Percentiles rank a stretch among this genome's conserved stretches.
phyloP scores from a whole-genome alignment of 805 yeast genomes.

The Candida odintsovae region DNA sequence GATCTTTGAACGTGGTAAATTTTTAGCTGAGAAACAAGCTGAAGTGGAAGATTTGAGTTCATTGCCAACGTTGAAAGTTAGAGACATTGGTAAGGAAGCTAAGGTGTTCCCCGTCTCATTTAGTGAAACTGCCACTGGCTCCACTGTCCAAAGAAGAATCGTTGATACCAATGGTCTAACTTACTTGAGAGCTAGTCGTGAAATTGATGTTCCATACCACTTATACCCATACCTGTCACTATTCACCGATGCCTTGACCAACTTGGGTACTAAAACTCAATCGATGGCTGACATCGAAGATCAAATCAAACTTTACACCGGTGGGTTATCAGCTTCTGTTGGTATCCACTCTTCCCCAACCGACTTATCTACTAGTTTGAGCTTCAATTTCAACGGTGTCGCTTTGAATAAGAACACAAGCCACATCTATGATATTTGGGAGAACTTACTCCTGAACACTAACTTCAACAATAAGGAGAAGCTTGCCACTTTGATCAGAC shows the following conservation, averaged over 20 bases:
- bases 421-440: constrained; percentile 60
- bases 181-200: constrained; percentile 64
- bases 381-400: constrained; percentile 60
- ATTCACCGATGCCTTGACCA: constrained; percentile 74
- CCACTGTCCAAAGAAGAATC: constrained; percentile 38
- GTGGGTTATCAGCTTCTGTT: constrained; percentile 69
- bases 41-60: constrained; percentile 68
- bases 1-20: constrained; percentile 55
- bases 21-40: constrained; percentile 58
- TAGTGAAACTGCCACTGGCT: constrained; percentile 24
- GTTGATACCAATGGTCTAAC: constrained; percentile 78
- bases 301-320: constrained; percentile 74
- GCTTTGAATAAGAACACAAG: constrained; percentile 59
- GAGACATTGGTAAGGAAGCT: constrained; percentile 64
- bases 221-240: constrained; percentile 68
- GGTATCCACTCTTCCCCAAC: constrained; percentile 53
- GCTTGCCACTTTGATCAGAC: constrained; percentile 64
- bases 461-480: constrained; percentile 64
- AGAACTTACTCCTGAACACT: constrained; percentile 62
- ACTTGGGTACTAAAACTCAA: constrained; percentile 72
- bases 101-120: constrained; percentile 28
- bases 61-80: constrained; percentile 69
- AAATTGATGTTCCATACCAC: constrained; percentile 53
- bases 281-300: constrained; percentile 81
- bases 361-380: constrained; percentile 42